phyloP scores from a whole-genome alignment of 164 flowering plant species.

The Aristolochia californica region DNA sequence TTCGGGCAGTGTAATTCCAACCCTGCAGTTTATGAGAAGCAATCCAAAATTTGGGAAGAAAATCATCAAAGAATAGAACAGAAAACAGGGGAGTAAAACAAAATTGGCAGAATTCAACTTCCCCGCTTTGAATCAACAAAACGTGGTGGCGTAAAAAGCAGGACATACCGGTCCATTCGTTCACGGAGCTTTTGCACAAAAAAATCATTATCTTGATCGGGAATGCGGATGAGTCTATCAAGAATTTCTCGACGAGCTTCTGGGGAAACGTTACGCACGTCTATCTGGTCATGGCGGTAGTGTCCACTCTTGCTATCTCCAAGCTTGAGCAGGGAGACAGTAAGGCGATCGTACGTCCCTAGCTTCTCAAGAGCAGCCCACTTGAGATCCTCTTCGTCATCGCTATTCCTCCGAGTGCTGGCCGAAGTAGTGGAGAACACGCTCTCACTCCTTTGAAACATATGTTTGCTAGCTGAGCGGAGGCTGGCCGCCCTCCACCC shows the following conservation, averaged over 20 bases:
- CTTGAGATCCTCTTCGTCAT: slow-evolving; percentile 53
- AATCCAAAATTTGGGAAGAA: neutral
- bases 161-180: slow-evolving; percentile 22
- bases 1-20: slow-evolving; percentile 48
- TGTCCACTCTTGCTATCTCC: slow-evolving; percentile 14
- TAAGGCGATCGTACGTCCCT: slow-evolving; percentile 40
- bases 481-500: slow-evolving; percentile 11
- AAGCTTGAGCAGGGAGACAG: slow-evolving; percentile 22
- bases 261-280: slow-evolving; percentile 21
- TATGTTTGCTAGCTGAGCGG: slow-evolving; percentile 12
- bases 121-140: no score
- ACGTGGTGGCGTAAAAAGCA: no score
- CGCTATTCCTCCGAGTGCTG: slow-evolving; percentile 13
- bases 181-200: slow-evolving; percentile 41
- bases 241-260: slow-evolving; percentile 27
- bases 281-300: slow-evolving; percentile 20
- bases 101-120: no score
- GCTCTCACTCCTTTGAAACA: slow-evolving; percentile 16
- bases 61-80: neutral
- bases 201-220: slow-evolving; percentile 42
- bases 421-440: slow-evolving; percentile 7
- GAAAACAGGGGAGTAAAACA: neutral
- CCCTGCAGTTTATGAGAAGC: slow-evolving; percentile 20
- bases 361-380: slow-evolving; percentile 69
- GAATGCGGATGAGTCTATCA: slow-evolving; percentile 27